phyloP scores from a whole-genome alignment of 495 filamentous ascomycete species.

The Cercophora scortea region DNA sequence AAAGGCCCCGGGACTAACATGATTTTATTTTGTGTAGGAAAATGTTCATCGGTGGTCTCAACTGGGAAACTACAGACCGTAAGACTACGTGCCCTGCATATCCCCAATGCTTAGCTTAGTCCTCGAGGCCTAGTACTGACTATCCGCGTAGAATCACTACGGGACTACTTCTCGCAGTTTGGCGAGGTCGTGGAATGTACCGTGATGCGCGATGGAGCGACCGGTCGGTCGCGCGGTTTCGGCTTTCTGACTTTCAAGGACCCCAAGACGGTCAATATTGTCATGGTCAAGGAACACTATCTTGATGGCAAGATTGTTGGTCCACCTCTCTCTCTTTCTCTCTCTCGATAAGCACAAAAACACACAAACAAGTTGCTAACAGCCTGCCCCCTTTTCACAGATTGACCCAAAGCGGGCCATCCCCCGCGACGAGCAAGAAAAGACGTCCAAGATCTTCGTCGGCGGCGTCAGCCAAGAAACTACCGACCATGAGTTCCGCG shows the following conservation, averaged over 20 bases:
- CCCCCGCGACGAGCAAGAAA: slow-evolving; percentile 94
- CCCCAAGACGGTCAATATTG: slow-evolving; percentile 93
- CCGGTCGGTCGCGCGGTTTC: slow-evolving; percentile 88
- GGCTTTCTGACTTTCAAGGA: slow-evolving; percentile 98
- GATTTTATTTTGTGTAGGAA: slow-evolving; percentile 53
- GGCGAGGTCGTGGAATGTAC: slow-evolving; percentile 97
- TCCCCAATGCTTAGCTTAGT: background rate
- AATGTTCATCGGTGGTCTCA: slow-evolving; percentile 98
- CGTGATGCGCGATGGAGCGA: slow-evolving; percentile 94
- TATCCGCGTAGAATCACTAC: slow-evolving; percentile 70
- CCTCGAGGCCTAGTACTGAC: background rate
- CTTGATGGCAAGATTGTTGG: slow-evolving; percentile 97
- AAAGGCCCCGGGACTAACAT: slow-evolving; percentile 21
- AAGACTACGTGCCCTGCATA: slow-evolving; percentile 31
- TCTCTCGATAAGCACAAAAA: background rate
- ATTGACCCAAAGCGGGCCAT: slow-evolving; percentile 98
- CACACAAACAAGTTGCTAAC: background rate
- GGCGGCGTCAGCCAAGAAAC: slow-evolving; percentile 97
- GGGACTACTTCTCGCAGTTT: slow-evolving; percentile 96
- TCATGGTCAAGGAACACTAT: slow-evolving; percentile 99
- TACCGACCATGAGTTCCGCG: slow-evolving; percentile 87
- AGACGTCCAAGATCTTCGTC: slow-evolving; percentile 96
- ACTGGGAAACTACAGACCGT: slow-evolving; percentile 99
- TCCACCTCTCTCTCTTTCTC: background rate
- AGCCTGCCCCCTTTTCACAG: slow-evolving; percentile 31